Conservation (phyloP, 805 yeast genomes). For the Barnettozyma wickerhamii region DNA sequence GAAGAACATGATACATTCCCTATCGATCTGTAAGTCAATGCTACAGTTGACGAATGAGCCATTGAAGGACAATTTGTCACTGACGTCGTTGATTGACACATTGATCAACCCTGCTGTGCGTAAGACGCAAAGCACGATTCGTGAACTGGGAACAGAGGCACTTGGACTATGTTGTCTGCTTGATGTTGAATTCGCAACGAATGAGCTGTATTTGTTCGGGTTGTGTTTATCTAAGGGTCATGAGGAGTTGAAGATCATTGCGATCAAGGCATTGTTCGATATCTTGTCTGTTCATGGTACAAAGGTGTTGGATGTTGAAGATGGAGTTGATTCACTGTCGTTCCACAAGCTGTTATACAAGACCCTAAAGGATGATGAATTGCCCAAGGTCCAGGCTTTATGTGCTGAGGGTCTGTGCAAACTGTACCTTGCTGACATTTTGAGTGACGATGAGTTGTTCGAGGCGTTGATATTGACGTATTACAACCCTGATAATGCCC, state of each 20-base stretch:
- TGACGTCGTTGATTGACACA: slow-evolving; percentile 69
- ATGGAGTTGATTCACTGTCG: slow-evolving; percentile 59
- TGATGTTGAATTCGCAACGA: slow-evolving; percentile 60
- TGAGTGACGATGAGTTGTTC: slow-evolving; percentile 65
- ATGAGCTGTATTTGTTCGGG: slow-evolving; percentile 61
- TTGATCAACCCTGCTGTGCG: slow-evolving; percentile 76
- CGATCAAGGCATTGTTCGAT: slow-evolving; percentile 72
- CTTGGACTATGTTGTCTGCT: slow-evolving; percentile 77
- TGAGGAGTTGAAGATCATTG: slow-evolving; percentile 54
- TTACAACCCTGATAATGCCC: slow-evolving; percentile 62
- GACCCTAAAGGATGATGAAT: slow-evolving; percentile 50
- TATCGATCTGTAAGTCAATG: slow-evolving; percentile 64
- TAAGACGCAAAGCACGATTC: slow-evolving; percentile 47
- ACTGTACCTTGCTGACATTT: slow-evolving; percentile 69
- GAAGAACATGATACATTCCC: slow-evolving; percentile 54
- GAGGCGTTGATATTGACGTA: slow-evolving; percentile 70
- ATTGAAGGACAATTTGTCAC: slow-evolving; percentile 56
- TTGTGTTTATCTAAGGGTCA: slow-evolving; percentile 66
- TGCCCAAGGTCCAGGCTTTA: slow-evolving; percentile 67
- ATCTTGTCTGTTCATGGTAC: slow-evolving; percentile 75
- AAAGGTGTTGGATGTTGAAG: slow-evolving; percentile 55
- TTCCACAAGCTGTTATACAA: slow-evolving; percentile 68
- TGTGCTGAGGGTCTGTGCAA: slow-evolving; percentile 88
- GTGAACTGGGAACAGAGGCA: slow-evolving; percentile 66
- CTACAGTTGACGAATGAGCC: slow-evolving; percentile 65